Evolutionary conservation across 78 protist genomes (phyloP), one percentile per base, ranked within the genome.

Genomic region (Guillardia theta): DNA sequence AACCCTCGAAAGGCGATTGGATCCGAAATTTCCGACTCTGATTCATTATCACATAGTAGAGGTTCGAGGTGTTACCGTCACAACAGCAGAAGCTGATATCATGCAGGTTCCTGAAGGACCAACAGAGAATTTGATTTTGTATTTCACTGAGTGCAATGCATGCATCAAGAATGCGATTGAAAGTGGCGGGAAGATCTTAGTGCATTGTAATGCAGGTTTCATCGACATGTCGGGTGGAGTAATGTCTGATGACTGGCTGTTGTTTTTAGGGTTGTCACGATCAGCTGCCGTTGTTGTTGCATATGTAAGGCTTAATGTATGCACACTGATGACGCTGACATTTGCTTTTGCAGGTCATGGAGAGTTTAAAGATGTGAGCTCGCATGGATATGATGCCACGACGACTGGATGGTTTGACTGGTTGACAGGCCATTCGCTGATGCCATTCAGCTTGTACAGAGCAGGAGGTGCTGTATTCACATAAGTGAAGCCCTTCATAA

Each of bases 121-220:
- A 6, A 33, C 88, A 5, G 15, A 9, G 48, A 9, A n/a, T 30
- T 50, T 78, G 80, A 64, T 64, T 19, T 19, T 18, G 0, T 43
- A 6, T 27, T 36, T 44, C 83, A 24, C 90, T 24, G 50, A 78
- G 48, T 78, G 90, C 90, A 78, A 78, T n/a, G 10, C 37, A 10
- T n/a, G 39, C 50, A 78, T 78, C 21, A 12, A 30, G 10, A 27
- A 18, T 18, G 90, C 90, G 3, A n/a, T 78, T 10, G 45, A 12
- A 6, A n/a, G 33, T 10, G 90, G 90, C 33, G 90, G 90, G 41
- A 78, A 78, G 8, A 78, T 78, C 21, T 8, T 78, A 22, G 90
- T 78, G 21, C 90, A 78, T 36, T 78, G 90, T 50, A 78, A 78
- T 36, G 90, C 90, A 1, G 90, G 90, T 30, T 43, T 70, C 83